A percentile compares a stretch with the other conserved stretches of the same genome.
phyloP scores from a whole-genome alignment of 2,329 filamentous ascomycete genomes.

The Cladophialophora psammophila region DNA sequence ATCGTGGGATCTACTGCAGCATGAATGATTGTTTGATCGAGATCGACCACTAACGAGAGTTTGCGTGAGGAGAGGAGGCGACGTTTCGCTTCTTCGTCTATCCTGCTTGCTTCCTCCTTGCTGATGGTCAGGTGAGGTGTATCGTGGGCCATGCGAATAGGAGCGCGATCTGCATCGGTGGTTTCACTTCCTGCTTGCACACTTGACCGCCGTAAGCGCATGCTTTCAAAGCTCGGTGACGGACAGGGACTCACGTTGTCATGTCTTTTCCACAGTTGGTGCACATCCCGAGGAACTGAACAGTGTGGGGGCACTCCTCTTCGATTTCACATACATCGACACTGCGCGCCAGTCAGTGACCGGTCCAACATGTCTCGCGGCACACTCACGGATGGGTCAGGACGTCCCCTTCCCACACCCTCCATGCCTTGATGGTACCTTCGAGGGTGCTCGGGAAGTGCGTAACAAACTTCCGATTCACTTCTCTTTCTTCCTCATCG shows the following conservation, averaged over 20 bases:
- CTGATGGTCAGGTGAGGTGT: conserved; percentile 88
- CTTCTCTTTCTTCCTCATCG: conserved; percentile 72
- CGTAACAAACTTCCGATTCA: conserved; percentile 74
- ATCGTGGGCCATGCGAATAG: conserved; percentile 94
- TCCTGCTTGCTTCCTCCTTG: conserved; percentile 76
- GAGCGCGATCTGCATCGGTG: conserved; percentile 73
- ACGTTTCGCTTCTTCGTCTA: conserved; percentile 85
- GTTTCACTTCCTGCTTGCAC: conserved; percentile 34
- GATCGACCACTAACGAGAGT: conserved; percentile 91
- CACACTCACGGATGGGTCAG: conserved; percentile 51
- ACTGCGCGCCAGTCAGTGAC: conserved; percentile 46
- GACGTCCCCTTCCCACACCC: conserved; percentile 62
- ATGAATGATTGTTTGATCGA: conserved; percentile 98
- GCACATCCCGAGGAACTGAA: conserved; percentile 91
- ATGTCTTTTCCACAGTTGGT: conserved; percentile 94
- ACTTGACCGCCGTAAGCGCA: conserved; percentile 23
- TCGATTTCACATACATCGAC: conserved; percentile 75
- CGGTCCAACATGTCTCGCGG: background rate
- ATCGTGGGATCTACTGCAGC: conserved; percentile 96
- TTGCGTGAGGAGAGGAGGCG: conserved; percentile 81
- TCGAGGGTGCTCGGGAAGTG: conserved; percentile 85
- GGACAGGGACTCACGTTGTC: conserved; percentile 69
- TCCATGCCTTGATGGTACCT: conserved; percentile 79
- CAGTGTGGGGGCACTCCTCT: conserved; percentile 87
- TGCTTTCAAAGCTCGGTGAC: background rate